Evolutionary conservation across 2,329 filamentous ascomycete genomes (phyloP), one percentile per base, ranked within the genome.

Genomic region (Sporothrix protearum): DNA sequence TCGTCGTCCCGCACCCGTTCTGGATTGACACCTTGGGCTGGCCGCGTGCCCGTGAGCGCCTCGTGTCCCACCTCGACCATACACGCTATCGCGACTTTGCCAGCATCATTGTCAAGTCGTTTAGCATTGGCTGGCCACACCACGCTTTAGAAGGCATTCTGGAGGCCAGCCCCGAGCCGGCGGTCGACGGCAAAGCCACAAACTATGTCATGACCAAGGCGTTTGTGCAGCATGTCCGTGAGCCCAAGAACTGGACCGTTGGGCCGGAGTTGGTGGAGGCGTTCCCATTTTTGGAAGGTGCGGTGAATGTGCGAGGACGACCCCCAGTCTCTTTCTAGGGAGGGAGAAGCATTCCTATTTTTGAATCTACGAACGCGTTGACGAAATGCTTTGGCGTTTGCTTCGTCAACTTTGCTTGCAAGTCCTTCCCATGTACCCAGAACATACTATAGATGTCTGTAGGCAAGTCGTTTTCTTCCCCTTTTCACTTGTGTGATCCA

Each of bases 1-100:
- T 72, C 6, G 68, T 55, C 33, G 59, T 72, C 6, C 72, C 72
- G 14, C 72, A 73, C 30, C 70, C 72, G 7, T 64, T 73, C 3
- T 73, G 72, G 72, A 67, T 73, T 9, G 72, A 72, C 53, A 71
- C 68, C 1, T 8, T 73, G 16, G 70, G 42, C 28, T 72, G 72
- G 72, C 72, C 71, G 12, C 47, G 57, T n/a, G 71, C 49, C 10
- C 67, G 72, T 39, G 72, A 72, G 14, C 71, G 72, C 9, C 7
- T 73, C 10, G 59, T 73, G n/a, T 51, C 55, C 5, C 47, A 66
- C 28, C n/a, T 72, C 33, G 72, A 73, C 71, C 68, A 69, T 30
- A 69, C 72, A 1, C 67, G 51, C 14, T 57, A 64, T 12, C 71
- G 53, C 63, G 49, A 30, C 14, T 72, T 73, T 36, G 64, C 53